A percentile compares a stretch with the other conserved stretches of the same genome.
phyloP scores from a whole-genome alignment of 2,329 filamentous ascomycete species.

The Xylaria sp. region DNA sequence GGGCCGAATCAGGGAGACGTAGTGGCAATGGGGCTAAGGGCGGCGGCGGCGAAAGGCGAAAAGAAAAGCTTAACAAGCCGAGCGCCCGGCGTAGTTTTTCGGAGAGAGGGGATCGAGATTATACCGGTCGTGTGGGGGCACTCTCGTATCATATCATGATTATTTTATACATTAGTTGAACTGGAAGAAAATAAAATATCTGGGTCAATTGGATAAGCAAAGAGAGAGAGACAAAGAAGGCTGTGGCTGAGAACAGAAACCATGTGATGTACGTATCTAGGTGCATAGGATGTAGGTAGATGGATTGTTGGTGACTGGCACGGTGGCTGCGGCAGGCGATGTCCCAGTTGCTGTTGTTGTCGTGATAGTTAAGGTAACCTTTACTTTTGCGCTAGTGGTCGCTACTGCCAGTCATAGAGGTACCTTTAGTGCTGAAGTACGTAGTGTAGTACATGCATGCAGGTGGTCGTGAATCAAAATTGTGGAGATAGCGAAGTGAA shows the following conservation, averaged over 20 bases:
- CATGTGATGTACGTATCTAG: not conserved
- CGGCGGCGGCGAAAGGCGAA: conserved; percentile 16
- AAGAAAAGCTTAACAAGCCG: not conserved
- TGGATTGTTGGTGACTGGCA: not conserved
- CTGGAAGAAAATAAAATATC: not conserved
- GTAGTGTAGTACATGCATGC: not conserved
- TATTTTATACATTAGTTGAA: not conserved
- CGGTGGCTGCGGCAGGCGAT: not conserved
- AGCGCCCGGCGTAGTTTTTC: not conserved
- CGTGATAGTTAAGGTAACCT: too few relatives aligned
- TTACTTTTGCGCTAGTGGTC: not conserved
- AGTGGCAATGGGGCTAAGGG: conserved; percentile 5
- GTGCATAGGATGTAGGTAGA: not conserved
- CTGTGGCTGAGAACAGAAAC: conserved; percentile 3
- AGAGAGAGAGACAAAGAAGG: conserved; percentile 1
- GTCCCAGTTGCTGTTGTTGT: too few relatives aligned
- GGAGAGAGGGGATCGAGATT: conserved; percentile 4
- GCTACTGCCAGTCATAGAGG: not conserved
- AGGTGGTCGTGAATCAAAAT: not conserved
- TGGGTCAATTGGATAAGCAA: not conserved
- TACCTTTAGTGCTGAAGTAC: not conserved
- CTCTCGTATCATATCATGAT: conserved; percentile 10
- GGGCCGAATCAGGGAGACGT: conserved; percentile 1
- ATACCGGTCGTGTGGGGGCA: not conserved
- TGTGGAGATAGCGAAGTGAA: not conserved